Evolutionary conservation across 306 rosid genomes (phyloP).

Genomic region (Mimosa bimucronata): DNA sequence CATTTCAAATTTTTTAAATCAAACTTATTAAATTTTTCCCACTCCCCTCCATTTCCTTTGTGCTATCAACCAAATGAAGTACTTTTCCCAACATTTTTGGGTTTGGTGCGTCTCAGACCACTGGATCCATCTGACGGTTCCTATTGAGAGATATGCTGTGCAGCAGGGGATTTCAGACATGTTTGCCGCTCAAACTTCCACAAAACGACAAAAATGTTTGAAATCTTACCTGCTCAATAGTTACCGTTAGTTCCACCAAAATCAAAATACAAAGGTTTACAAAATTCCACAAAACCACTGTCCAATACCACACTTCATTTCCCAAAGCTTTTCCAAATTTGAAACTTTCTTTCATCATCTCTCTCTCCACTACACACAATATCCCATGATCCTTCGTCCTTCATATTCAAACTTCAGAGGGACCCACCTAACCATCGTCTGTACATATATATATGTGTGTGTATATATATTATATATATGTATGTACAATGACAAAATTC

Average conservation of each 20-base stretch:
- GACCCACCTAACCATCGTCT: not conserved
- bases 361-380: not conserved
- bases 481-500: too few species aligned
- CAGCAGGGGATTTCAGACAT: not conserved
- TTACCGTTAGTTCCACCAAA: conserved; percentile 34
- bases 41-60: too few species aligned
- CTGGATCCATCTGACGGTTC: not conserved
- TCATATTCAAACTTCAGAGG: not conserved
- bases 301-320: conserved; percentile 7
- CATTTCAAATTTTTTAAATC: too few species aligned
- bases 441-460: too few species aligned
- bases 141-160: not conserved
- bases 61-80: too few species aligned
- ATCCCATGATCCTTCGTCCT: not conserved
- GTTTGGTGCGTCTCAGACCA: not conserved
- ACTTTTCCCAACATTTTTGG: not conserved
- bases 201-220: conserved; percentile 18
- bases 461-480: too few species aligned
- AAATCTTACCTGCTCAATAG: conserved; percentile 2
- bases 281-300: not conserved
- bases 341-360: conserved; percentile 20
- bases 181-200: conserved; percentile 16
- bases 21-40: too few species aligned
- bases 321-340: conserved; percentile 44
- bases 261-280: not conserved